phyloP scores from a whole-genome alignment of 2,329 filamentous ascomycete genomes.

The Beauveria pseudobassiana region DNA sequence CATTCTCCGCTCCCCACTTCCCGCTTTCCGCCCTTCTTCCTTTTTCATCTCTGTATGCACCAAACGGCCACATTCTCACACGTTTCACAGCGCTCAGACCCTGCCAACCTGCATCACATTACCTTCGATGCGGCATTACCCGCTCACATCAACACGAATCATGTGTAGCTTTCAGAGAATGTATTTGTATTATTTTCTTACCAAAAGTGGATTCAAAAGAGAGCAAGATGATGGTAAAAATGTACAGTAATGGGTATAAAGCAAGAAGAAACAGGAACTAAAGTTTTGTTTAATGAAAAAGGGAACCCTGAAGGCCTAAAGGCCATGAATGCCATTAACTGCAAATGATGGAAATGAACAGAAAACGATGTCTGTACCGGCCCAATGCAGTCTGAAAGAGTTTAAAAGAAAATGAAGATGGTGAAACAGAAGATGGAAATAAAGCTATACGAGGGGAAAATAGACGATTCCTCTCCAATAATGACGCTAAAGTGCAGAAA shows the following conservation, averaged over 20 bases:
- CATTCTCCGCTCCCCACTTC: too few relatives aligned
- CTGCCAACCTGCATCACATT: too few relatives aligned
- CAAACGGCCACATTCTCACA: too few relatives aligned
- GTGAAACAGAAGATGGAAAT: not conserved
- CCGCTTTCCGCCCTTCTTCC: too few relatives aligned
- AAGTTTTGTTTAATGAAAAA: not conserved
- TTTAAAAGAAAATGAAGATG: not conserved
- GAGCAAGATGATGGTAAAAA: not conserved
- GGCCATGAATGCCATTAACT: conserved; percentile 9
- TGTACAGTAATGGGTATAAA: conserved; percentile 8
- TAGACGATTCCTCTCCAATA: conserved; percentile 1
- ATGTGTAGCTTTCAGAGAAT: not conserved
- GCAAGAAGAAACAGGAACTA: not conserved
- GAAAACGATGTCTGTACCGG: not conserved
- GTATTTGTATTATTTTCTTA: not conserved
- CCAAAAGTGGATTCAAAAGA: not conserved
- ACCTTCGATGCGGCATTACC: too few relatives aligned
- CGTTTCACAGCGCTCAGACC: too few relatives aligned
- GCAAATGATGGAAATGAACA: not conserved
- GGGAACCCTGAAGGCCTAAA: conserved; percentile 4
- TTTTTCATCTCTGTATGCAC: too few relatives aligned
- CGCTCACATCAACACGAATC: too few relatives aligned
- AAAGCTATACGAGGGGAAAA: not conserved
- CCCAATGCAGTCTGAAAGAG: conserved; percentile 7
- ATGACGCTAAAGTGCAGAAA: conserved; percentile 5